Percentiles rank a stretch among this genome's conserved stretches.
These are phyloP conservation scores for Epichloe aotearoae DNA, from an alignment of 2,329 filamentous ascomycete genomes.

Conservation along the genomic window DNA sequence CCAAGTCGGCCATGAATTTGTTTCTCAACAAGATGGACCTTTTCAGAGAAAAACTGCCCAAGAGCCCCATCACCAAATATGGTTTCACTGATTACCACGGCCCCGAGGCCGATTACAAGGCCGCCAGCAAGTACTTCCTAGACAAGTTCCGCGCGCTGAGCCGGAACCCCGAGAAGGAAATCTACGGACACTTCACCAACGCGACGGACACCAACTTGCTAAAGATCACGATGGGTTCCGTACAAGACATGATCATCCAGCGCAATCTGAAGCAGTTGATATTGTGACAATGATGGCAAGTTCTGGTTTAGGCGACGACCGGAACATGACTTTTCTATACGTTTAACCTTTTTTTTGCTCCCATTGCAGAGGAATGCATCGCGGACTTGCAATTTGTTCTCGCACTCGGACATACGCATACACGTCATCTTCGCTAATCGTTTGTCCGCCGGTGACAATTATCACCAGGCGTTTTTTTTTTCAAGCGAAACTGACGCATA, in stretches of 20 bases:
- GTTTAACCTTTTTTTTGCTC: neutral
- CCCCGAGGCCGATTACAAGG: constrained; percentile 55
- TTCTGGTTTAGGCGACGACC: neutral
- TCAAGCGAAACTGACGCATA: neutral
- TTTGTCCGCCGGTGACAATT: neutral
- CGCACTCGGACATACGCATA: neutral
- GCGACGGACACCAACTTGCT: constrained; percentile 59
- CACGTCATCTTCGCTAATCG: neutral
- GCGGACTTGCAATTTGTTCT: neutral
- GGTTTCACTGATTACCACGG: constrained; percentile 70
- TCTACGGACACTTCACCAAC: constrained; percentile 50
- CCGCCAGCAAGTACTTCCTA: constrained; percentile 68
- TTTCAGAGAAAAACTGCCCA: constrained; percentile 62
- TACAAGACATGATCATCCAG: constrained; percentile 81
- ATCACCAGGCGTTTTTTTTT: neutral
- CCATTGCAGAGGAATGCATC: neutral
- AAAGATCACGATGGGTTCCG: constrained; percentile 75
- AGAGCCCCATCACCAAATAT: constrained; percentile 58
- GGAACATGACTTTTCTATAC: no score
- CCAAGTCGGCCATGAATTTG: constrained; percentile 66
- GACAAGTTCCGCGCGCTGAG: constrained; percentile 70
- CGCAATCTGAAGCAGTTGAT: constrained; percentile 71
- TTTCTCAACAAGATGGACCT: constrained; percentile 84
- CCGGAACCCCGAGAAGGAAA: constrained; percentile 50
- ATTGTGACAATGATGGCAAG: constrained; percentile 13